Base-by-base conservation (phyloP, 2,329 filamentous ascomycete genomes). In the Corynespora cassiicola region DNA sequence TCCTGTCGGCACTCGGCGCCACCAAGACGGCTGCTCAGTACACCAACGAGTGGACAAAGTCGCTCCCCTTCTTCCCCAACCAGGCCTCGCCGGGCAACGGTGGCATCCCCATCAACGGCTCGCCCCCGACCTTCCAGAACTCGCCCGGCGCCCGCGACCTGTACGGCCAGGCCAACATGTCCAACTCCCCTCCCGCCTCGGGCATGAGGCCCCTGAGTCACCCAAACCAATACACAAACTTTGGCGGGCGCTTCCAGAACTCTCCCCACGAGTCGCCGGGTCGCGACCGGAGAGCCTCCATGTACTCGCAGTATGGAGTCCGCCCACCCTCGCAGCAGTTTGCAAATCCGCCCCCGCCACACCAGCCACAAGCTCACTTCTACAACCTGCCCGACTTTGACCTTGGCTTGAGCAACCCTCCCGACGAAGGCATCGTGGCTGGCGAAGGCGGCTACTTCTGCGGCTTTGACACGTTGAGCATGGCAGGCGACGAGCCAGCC, bases 361-460 rank as follows among this genome's bases (percentile, higher is more conserved):
- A 91, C 61, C 81, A 89, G 42, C 79, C 84, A 1, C 88, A 91
- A 65, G 70, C 87, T 12, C 87, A 91, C 69, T 92, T 88, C 65
- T 90, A 90, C 62, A 80, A 84, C 28, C 78, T 83, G 0, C 86
- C 87, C 1, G 86, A 91, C 50, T 75, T 91, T 20, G 86, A 92
- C 52, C 74, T 82, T 25, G 72, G 75, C 5, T 58, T 85, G 31
- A 62, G 70, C 50, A 72, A 72, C 36, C 68, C 73, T 11, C 31
- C 44, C 8, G 74, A 73, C 27, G 71, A 77, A 22, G 71, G 77
- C 7, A 73, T 85, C 57, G 78, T 78, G 50, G 79, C 84, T 2
- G 85, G 85, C 3, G 82, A 85, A 23, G 80, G 79, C 28, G 88
- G 87, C 6, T 90, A 87, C 52, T 88, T 86, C 63, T 94, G 89